phyloP scores from a whole-genome alignment of 495 filamentous ascomycete species.

The Xylaria nigripes region DNA sequence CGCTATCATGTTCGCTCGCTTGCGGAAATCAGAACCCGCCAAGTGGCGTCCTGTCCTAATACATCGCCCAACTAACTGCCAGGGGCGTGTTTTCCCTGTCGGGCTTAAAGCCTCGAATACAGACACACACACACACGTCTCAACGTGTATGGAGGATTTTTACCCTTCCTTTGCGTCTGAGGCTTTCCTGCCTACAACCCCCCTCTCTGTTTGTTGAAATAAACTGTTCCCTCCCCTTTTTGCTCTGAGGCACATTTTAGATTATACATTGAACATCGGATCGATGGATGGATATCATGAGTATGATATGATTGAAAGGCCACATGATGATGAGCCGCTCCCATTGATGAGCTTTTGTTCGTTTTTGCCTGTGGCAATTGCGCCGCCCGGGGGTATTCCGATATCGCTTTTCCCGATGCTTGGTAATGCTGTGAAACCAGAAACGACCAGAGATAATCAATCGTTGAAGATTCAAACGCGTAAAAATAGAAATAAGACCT shows the following conservation, averaged over 20 bases:
- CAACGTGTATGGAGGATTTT: too few relatives aligned
- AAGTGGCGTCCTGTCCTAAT: too few relatives aligned
- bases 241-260: slow-evolving; percentile 9
- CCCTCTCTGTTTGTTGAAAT: too few relatives aligned
- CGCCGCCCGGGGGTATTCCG: slow-evolving; percentile 23
- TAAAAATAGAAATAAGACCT: background rate
- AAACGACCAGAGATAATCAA: slow-evolving; percentile 14
- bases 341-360: slow-evolving; percentile 6
- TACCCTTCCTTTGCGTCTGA: too few relatives aligned
- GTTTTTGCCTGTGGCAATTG: slow-evolving; percentile 2
- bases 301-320: slow-evolving; percentile 11
- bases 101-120: too few relatives aligned
- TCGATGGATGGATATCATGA: slow-evolving; percentile 8
- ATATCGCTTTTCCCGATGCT: slow-evolving; percentile 18
- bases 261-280: slow-evolving; percentile 13
- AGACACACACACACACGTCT: too few relatives aligned
- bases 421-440: slow-evolving; percentile 10
- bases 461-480: slow-evolving; percentile 3
- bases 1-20: too few relatives aligned
- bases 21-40: too few relatives aligned
- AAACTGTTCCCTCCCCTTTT: slow-evolving; percentile 3
- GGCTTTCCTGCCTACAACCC: too few relatives aligned
- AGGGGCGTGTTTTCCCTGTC: too few relatives aligned
- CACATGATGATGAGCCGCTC: background rate
- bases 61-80: too few relatives aligned